These are phyloP conservation scores for Sporobolomyces pararoseus DNA, from an alignment of 768 basidiomycete genomes.

Conservation along the genomic window DNA sequence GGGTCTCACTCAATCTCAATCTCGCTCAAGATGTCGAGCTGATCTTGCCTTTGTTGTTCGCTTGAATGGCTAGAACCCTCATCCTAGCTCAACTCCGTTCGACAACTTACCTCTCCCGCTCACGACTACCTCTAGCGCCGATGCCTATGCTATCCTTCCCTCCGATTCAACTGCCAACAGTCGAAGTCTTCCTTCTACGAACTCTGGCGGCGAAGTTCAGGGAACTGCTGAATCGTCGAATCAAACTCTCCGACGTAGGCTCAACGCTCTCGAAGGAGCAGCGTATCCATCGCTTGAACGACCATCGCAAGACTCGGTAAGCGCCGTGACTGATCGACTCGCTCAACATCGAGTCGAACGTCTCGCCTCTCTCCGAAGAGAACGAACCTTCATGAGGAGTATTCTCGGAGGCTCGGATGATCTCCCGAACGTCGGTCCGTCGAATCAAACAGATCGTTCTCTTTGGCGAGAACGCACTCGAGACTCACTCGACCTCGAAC, in stretches of 20 bases:
- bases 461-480: neutral
- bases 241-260: neutral
- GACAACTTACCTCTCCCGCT: neutral
- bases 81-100: too few relatives aligned
- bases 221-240: neutral
- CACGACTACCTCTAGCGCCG: neutral
- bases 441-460: neutral
- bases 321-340: slow-evolving; percentile 10
- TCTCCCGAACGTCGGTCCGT: neutral
- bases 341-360: slow-evolving; percentile 17
- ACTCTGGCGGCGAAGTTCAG: too few relatives aligned
- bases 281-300: neutral
- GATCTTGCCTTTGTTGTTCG: too few relatives aligned
- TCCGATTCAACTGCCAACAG: neutral
- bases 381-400: slow-evolving; percentile 18
- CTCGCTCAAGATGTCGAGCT: too few relatives aligned
- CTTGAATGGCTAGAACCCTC: too few relatives aligned
- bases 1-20: neutral
- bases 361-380: slow-evolving; percentile 11
- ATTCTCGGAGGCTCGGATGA: slow-evolving; percentile 10
- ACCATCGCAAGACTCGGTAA: neutral
- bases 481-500: neutral
- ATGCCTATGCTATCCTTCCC: neutral
- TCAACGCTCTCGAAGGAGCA: neutral
- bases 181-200: neutral